phyloP scores from a whole-genome alignment of 306 rosid genomes.

The Ziziphus jujuba region DNA sequence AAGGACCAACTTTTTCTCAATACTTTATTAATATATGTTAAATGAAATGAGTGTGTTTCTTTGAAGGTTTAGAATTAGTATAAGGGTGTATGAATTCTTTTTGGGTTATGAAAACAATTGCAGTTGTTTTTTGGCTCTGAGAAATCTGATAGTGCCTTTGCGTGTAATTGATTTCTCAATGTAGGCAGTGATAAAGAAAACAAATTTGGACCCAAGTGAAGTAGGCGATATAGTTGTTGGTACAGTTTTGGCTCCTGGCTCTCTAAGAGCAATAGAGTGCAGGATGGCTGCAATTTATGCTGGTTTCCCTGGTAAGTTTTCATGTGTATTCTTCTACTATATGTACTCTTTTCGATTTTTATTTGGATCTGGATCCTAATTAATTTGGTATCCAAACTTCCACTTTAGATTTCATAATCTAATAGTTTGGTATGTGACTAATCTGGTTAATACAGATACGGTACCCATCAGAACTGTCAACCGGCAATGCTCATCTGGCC shows the following conservation, averaged over 20 bases:
- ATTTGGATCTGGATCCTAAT: not conserved
- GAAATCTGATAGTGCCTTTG: not conserved
- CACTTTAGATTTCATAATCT: not conserved
- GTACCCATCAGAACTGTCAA: constrained; percentile 86
- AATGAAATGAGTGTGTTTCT: too few species aligned
- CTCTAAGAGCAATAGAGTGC: constrained; percentile 82
- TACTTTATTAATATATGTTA: too few species aligned
- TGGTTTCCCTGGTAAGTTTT: constrained; percentile 78
- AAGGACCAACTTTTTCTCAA: too few species aligned
- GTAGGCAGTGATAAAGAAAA: constrained; percentile 77
- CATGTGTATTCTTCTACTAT: not conserved
- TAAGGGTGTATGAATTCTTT: not conserved
- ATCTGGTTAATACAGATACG: constrained; percentile 51
- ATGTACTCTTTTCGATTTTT: too few species aligned
- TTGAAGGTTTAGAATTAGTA: too few species aligned
- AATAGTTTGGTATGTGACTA: constrained; percentile 8
- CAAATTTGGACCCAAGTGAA: constrained; percentile 74
- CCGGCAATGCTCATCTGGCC: constrained; percentile 95
- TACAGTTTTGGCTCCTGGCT: constrained; percentile 85
- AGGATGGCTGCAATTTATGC: constrained; percentile 91
- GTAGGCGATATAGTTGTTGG: constrained; percentile 93
- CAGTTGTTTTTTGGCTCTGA: not conserved
- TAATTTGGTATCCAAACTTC: constrained; percentile 8
- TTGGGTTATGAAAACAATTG: not conserved
- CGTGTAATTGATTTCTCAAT: constrained; percentile 13